phyloP scores from a whole-genome alignment of 129 eudicot genomes.

The Rutidosis leptorrhynchoides region DNA sequence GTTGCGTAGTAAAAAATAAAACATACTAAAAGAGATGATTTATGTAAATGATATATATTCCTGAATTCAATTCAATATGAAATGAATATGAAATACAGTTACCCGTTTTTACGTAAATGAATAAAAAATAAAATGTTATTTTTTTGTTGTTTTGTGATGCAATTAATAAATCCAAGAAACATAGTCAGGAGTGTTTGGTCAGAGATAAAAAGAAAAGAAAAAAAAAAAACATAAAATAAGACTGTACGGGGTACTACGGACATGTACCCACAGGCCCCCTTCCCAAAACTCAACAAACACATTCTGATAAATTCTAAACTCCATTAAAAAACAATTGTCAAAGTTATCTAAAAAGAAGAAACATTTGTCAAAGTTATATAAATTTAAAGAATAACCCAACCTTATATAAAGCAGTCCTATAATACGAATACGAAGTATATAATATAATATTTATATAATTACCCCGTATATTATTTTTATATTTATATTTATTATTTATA shows the following conservation, averaged over 20 bases:
- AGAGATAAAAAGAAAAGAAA: conserved; percentile 15
- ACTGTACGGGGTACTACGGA: conserved; percentile 51
- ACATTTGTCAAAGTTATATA: no score
- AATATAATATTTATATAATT: no score
- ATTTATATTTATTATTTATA: no score
- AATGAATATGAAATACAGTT: background rate
- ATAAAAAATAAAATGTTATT: background rate
- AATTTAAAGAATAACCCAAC: no score
- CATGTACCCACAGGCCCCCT: conserved; percentile 35
- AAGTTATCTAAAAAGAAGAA: no score
- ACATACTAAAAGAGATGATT: no score
- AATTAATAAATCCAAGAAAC: conserved; percentile 19
- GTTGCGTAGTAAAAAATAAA: conserved; percentile 10
- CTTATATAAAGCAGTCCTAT: no score
- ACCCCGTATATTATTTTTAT: no score
- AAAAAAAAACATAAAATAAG: conserved; percentile 19
- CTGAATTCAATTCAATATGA: background rate
- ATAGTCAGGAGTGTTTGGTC: conserved; percentile 26
- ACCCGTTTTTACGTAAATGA: background rate
- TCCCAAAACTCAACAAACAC: conserved; percentile 16
- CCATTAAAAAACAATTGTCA: background rate
- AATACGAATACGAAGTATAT: no score
- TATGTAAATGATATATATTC: background rate
- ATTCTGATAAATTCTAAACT: conserved; percentile 1
- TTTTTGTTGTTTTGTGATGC: background rate